Base-by-base conservation (phyloP, 176 grass and related monocot genomes). In the Oryza nivara region DNA sequence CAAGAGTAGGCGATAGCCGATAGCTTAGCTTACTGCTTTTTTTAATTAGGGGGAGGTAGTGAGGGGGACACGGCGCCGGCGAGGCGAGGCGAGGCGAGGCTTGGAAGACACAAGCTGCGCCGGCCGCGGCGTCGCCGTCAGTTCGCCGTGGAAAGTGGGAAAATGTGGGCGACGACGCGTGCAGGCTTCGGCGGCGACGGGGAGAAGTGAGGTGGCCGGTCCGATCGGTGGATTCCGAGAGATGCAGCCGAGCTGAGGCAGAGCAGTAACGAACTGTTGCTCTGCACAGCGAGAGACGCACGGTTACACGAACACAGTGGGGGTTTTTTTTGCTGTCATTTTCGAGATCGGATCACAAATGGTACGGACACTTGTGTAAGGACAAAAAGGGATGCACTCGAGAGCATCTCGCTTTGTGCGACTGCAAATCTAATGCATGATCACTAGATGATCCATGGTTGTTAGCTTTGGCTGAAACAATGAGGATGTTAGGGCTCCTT, bases 41-140 rank as follows among this genome's bases (percentile, higher is more conserved):
- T 22, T 15, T 35, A 49, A 9, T 13, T 58, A 58, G 54, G 54
- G 52, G 54, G 54, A 58, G 19, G 15, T 20, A 7, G 7, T 9
- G 87, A 89, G 7, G 82, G 38, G 9, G 88, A 85, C 83, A 19
- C n/a, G 51, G 8, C 44, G 52, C 58, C 88, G 17, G 64, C 78
- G 66, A 81, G 72, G 28, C 28, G 28, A 81, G 72, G 28, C 28
- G 28, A 28, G 28, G 49, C 71, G 56, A 83, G 80, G 73, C 80
- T 88, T 77, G 73, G 52, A 83, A 83, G 72, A 49, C 51, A n/a
- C 20, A 65, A 14, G 5, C 65, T 23, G 58, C 58, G 19, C 5
- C 58, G 20, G 20, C 58, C 7, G 58, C 58, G 58, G 58, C 58
- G 20, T 23, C 58, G 20, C n/a, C 58, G 58, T 61, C 56, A 22